These are phyloP conservation scores for Pichia sp. DNA, from an alignment of 1,139 yeast species.

Conservation along the genomic window DNA sequence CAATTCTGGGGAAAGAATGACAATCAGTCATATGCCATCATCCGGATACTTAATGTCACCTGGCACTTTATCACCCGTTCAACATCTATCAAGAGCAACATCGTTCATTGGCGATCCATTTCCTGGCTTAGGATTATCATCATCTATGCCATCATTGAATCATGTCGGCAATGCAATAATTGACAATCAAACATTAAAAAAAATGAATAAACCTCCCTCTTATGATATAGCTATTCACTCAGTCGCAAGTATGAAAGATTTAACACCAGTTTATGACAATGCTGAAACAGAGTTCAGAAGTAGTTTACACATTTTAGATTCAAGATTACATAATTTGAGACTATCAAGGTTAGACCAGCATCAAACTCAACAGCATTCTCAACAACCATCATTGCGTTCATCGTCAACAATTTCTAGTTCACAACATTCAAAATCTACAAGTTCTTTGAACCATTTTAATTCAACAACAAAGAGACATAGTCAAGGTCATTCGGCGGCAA, in stretches of 20 bases:
- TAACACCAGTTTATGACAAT: constrained; percentile 61
- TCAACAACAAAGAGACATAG: neutral
- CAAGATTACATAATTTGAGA: constrained; percentile 24
- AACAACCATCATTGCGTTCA: neutral
- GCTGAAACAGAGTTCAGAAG: constrained; percentile 36
- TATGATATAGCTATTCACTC: constrained; percentile 68
- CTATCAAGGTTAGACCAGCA: constrained; percentile 11
- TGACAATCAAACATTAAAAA: constrained; percentile 33
- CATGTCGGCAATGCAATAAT: neutral
- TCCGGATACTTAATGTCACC: constrained; percentile 24
- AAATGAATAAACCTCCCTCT: constrained; percentile 44
- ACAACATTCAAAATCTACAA: constrained; percentile 4
- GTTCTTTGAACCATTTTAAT: neutral
- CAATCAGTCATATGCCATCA: constrained; percentile 12
- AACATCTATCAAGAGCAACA: constrained; percentile 53
- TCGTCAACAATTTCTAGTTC: neutral
- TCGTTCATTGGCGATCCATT: constrained; percentile 31
- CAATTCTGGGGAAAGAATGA: constrained; percentile 20
- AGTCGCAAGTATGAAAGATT: constrained; percentile 38
- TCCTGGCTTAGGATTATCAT: neutral
- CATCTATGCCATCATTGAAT: neutral
- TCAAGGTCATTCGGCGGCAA: neutral
- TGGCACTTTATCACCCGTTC: constrained; percentile 45
- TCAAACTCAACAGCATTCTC: neutral
- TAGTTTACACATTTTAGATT: constrained; percentile 27